Conservation (phyloP, 2,329 filamentous ascomycete species). For the Aspergillus nomiae region DNA sequence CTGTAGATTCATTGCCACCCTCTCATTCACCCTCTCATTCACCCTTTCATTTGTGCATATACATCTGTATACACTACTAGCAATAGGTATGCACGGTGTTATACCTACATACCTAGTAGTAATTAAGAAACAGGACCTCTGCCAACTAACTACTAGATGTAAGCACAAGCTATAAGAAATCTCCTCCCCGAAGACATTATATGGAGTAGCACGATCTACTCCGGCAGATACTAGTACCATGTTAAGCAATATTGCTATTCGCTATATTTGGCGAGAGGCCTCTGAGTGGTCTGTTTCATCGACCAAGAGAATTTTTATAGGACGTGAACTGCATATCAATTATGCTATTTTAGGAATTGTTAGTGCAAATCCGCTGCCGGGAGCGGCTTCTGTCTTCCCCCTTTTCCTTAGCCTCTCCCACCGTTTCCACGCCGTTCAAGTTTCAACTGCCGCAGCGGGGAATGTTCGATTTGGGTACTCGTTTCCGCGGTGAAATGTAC, state of each 20-base stretch:
- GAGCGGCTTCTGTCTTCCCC: neutral
- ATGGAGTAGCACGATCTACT: neutral
- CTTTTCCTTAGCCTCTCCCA: neutral
- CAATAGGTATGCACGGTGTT: neutral
- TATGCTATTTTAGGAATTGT: neutral
- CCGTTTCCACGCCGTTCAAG: neutral
- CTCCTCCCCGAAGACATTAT: neutral
- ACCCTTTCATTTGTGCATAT: neutral
- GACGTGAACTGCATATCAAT: neutral
- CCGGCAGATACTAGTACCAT: neutral
- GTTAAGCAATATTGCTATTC: neutral
- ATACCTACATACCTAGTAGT: neutral
- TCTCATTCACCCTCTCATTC: neutral
- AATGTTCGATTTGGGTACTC: neutral
- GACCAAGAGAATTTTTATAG: neutral
- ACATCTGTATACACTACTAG: neutral
- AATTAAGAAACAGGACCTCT: neutral
- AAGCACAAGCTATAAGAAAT: neutral
- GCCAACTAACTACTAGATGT: neutral
- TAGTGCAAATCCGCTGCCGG: neutral
- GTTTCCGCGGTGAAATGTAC: neutral
- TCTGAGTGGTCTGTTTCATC: neutral
- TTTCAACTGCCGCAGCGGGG: conserved; percentile 1
- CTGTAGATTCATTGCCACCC: neutral
- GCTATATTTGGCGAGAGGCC: neutral